These are phyloP conservation scores for Candida ulmi DNA, from an alignment of 805 yeast genomes.

Conservation along the genomic window DNA sequence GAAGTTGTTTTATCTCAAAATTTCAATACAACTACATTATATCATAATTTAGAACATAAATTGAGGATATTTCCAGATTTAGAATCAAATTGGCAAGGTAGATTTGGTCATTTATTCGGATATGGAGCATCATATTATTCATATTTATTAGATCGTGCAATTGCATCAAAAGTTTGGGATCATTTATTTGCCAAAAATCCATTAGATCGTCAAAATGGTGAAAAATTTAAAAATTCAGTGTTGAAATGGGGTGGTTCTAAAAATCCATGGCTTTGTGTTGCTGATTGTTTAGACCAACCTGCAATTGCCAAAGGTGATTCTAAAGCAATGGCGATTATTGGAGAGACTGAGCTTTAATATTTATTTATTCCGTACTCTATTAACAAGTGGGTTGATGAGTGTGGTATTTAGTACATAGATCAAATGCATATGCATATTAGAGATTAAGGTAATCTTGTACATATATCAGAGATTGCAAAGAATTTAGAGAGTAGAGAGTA, in stretches of 20 bases:
- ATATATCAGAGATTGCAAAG: no score
- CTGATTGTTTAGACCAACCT: constrained; percentile 67
- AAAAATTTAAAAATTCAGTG: constrained; percentile 60
- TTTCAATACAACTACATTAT: constrained; percentile 55
- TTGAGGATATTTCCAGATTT: constrained; percentile 61
- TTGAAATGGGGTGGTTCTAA: constrained; percentile 91
- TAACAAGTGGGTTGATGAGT: no score
- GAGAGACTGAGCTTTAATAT: constrained; percentile 23
- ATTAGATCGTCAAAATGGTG: constrained; percentile 67
- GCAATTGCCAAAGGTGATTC: constrained; percentile 61
- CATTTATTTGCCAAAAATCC: constrained; percentile 69
- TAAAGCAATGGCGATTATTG: constrained; percentile 59
- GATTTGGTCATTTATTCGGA: constrained; percentile 87
- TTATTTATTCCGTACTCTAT: no score
- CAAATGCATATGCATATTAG: not conserved
- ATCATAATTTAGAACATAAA: constrained; percentile 58
- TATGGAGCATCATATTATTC: constrained; percentile 95
- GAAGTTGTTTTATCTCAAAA: constrained; percentile 29
- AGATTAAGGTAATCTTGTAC: no score
- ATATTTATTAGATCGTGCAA: constrained; percentile 85
- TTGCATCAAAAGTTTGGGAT: constrained; percentile 81
- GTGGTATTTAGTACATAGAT: not conserved
- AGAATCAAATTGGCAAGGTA: constrained; percentile 85
- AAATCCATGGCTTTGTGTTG: constrained; percentile 83
- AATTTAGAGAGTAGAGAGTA: no score